phyloP scores from a whole-genome alignment of 208 protist species.

The Leishmania braziliensis region DNA sequence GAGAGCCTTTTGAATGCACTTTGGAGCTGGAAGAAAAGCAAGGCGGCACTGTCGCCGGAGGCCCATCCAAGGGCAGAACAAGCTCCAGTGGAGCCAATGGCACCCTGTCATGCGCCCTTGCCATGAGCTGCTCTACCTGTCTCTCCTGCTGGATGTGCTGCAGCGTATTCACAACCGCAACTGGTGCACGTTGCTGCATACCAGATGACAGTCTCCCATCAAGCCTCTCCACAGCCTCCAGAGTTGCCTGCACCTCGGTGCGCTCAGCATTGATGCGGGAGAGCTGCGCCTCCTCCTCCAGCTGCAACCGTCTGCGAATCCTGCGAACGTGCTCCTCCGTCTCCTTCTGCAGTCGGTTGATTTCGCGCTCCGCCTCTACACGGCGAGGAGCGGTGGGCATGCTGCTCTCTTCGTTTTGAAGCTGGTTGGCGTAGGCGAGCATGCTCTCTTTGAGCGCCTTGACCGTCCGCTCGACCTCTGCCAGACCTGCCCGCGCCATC shows the following conservation, averaged over 20 bases:
- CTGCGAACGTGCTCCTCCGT: slow-evolving; percentile 51
- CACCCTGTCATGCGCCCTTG: slow-evolving; percentile 37
- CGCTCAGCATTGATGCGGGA: slow-evolving; percentile 43
- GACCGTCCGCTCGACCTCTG: slow-evolving; percentile 45
- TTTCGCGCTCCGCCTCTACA: slow-evolving; percentile 47
- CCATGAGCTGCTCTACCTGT: slow-evolving; percentile 50
- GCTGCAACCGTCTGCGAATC: slow-evolving; percentile 45
- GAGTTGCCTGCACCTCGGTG: slow-evolving; percentile 33
- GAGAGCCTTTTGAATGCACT: neutral
- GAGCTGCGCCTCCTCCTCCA: slow-evolving; percentile 46
- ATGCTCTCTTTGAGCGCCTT: slow-evolving; percentile 48
- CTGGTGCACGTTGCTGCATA: slow-evolving; percentile 28
- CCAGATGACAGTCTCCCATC: slow-evolving; percentile 31
- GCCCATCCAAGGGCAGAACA: slow-evolving; percentile 43
- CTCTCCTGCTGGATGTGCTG: slow-evolving; percentile 58
- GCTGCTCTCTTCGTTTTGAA: slow-evolving; percentile 39
- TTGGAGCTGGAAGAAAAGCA: neutral
- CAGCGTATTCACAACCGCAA: slow-evolving; percentile 48
- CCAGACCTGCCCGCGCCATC: slow-evolving; percentile 51
- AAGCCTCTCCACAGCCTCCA: slow-evolving; percentile 36
- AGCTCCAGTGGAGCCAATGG: slow-evolving; percentile 43
- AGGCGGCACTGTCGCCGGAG: slow-evolving; percentile 1
- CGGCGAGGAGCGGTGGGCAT: slow-evolving; percentile 53
- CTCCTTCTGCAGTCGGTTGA: slow-evolving; percentile 64
- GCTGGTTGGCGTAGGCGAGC: slow-evolving; percentile 44